A percentile compares a stretch with the other conserved stretches of the same genome.
phyloP scores from a whole-genome alignment of 163 green algal species.

The Prototheca cutis region DNA sequence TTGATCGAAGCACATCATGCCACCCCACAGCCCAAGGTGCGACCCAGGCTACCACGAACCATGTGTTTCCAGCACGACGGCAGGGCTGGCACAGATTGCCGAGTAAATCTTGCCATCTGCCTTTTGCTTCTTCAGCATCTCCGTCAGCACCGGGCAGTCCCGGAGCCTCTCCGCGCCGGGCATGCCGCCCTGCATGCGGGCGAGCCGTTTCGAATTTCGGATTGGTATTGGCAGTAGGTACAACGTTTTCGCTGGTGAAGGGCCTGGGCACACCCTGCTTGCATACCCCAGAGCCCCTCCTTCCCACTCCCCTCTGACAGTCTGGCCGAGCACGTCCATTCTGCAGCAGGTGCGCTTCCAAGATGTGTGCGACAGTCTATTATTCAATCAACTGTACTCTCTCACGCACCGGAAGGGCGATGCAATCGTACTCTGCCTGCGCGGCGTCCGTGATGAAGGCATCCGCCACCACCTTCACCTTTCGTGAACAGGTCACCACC shows the following conservation, averaged over 20 bases:
- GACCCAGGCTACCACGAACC: slow-evolving; percentile 13
- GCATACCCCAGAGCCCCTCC: too few relatives aligned
- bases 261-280: background rate
- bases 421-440: slow-evolving; percentile 60
- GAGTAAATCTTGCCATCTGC: slow-evolving; percentile 39
- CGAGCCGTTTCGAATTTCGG: too few relatives aligned
- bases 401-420: slow-evolving; percentile 53
- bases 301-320: too few relatives aligned
- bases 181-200: slow-evolving; percentile 70
- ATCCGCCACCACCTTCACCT: slow-evolving; percentile 81
- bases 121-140: slow-evolving; percentile 49
- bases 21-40: background rate
- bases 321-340: background rate
- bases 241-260: background rate
- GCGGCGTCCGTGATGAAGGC: slow-evolving; percentile 47
- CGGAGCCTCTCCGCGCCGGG: slow-evolving; percentile 79
- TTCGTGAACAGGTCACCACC: slow-evolving; percentile 46
- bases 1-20: too few relatives aligned
- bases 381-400: background rate
- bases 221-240: background rate
- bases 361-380: background rate
- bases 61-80: slow-evolving; percentile 72
- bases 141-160: slow-evolving; percentile 42
- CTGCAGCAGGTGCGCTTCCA: background rate
- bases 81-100: slow-evolving; percentile 91